Evolutionary conservation across 164 flowering plant genomes (phyloP).

Genomic region (Chloranthus sessilifolius): DNA sequence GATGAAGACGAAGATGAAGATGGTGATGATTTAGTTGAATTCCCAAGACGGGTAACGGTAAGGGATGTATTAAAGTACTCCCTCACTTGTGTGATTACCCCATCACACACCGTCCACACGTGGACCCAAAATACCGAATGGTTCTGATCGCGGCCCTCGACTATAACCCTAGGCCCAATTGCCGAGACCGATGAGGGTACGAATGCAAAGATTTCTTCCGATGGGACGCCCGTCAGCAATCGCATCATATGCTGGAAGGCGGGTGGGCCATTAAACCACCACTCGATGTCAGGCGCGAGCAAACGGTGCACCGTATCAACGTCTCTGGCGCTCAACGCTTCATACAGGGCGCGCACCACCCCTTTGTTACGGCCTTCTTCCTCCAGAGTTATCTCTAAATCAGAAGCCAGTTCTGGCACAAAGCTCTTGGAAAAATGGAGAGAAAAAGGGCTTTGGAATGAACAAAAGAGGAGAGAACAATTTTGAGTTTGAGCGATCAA

Average conservation of each 20-base stretch:
- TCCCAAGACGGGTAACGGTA: conserved; percentile 20
- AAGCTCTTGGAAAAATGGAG: background rate
- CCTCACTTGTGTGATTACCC: conserved; percentile 26
- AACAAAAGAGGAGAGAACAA: too few species aligned
- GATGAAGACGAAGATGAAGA: conserved; percentile 2
- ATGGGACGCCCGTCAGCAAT: conserved; percentile 69
- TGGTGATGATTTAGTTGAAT: background rate
- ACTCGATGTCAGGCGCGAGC: conserved; percentile 78
- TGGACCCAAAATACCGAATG: conserved; percentile 23
- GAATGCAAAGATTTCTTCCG: conserved; percentile 5
- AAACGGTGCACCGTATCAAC: conserved; percentile 48
- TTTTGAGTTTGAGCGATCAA: too few species aligned
- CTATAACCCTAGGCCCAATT: conserved; percentile 13
- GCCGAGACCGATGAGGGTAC: conserved; percentile 6
- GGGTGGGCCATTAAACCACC: conserved; percentile 97
- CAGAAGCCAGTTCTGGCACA: conserved; percentile 56
- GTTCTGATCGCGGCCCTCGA: conserved; percentile 15
- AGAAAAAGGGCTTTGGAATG: background rate
- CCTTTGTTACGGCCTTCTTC: conserved; percentile 25
- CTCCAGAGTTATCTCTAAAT: conserved; percentile 46
- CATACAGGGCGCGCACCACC: conserved; percentile 74
- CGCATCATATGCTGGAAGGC: conserved; percentile 81
- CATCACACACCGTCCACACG: conserved; percentile 30
- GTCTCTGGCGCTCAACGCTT: conserved; percentile 64
- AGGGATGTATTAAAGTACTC: conserved; percentile 34